phyloP scores from a whole-genome alignment of 176 grass and related monocot genomes.

The Oryza punctata region DNA sequence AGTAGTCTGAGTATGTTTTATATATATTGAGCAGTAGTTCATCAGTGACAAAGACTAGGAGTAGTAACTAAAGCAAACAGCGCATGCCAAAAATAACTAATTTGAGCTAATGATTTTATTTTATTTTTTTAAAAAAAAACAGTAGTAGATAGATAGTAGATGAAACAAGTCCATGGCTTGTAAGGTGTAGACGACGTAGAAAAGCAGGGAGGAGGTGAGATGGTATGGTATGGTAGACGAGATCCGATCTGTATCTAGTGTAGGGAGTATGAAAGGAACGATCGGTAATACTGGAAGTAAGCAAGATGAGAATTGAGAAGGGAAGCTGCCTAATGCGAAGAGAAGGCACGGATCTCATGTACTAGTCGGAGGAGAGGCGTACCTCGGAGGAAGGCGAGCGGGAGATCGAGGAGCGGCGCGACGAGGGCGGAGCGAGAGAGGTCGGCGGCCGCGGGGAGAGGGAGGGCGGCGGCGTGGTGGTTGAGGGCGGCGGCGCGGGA shows the following conservation, averaged over 20 bases:
- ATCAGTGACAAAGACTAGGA: neutral
- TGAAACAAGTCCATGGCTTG: neutral
- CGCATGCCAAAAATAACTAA: neutral
- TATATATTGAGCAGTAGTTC: neutral
- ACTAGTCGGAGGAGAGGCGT: neutral
- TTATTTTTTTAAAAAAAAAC: too few relatives aligned
- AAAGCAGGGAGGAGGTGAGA: too few relatives aligned
- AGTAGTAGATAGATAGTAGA: too few relatives aligned
- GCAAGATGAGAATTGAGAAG: neutral
- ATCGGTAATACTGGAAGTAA: too few relatives aligned
- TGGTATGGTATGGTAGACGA: too few relatives aligned
- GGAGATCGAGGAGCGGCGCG: constrained; percentile 73
- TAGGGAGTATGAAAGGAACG: too few relatives aligned
- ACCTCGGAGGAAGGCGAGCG: constrained; percentile 86
- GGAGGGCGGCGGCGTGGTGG: constrained; percentile 67
- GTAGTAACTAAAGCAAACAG: neutral
- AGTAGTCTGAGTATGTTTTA: constrained; percentile 59
- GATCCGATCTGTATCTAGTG: too few relatives aligned
- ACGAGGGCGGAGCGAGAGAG: constrained; percentile 85
- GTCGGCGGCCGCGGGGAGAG: constrained; percentile 66
- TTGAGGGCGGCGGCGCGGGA: constrained; percentile 70
- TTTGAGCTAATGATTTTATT: too few relatives aligned
- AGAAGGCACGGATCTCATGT: neutral
- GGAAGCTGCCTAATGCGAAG: neutral
- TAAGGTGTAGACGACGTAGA: too few relatives aligned